These are phyloP conservation scores for Serendipita sp. DNA, from an alignment of 1,284 basidiomycete genomes.

Conservation along the genomic window DNA sequence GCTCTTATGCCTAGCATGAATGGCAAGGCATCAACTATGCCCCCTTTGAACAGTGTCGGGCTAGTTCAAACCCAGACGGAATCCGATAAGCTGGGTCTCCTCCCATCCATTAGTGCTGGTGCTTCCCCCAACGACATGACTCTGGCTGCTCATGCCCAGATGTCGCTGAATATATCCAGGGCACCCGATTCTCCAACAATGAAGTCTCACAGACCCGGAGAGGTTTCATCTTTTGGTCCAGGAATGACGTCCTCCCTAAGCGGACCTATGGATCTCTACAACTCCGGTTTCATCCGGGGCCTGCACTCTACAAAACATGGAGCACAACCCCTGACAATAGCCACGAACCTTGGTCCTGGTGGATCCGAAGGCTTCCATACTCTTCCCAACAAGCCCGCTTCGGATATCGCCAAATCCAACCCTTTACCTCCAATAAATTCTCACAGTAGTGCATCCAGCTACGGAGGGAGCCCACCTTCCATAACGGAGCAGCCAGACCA, in stretches of 20 bases:
- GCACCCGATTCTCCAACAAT: not conserved
- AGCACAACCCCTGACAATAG: not conserved
- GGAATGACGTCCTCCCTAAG: too few species aligned
- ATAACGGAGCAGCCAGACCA: not conserved
- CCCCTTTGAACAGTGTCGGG: not conserved
- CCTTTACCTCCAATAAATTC: not conserved
- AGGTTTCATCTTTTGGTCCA: not conserved
- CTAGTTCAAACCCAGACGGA: not conserved
- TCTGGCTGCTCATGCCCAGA: not conserved
- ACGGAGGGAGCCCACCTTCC: not conserved
- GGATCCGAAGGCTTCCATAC: not conserved
- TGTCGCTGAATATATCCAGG: not conserved
- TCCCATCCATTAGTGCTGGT: not conserved
- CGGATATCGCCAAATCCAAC: not conserved
- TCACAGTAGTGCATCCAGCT: not conserved
- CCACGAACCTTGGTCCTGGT: not conserved
- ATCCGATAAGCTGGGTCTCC: not conserved
- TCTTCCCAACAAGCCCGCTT: conserved; percentile 1
- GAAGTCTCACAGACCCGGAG: not conserved
- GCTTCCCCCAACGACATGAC: not conserved
- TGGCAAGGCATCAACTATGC: conserved; percentile 6
- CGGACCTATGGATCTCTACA: too few species aligned
- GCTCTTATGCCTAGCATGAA: conserved; percentile 14
- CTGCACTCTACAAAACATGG: not conserved
- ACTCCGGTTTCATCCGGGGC: not conserved